phyloP scores from a whole-genome alignment of 1,139 yeast species.

The Arxiozyma slooffiae region DNA sequence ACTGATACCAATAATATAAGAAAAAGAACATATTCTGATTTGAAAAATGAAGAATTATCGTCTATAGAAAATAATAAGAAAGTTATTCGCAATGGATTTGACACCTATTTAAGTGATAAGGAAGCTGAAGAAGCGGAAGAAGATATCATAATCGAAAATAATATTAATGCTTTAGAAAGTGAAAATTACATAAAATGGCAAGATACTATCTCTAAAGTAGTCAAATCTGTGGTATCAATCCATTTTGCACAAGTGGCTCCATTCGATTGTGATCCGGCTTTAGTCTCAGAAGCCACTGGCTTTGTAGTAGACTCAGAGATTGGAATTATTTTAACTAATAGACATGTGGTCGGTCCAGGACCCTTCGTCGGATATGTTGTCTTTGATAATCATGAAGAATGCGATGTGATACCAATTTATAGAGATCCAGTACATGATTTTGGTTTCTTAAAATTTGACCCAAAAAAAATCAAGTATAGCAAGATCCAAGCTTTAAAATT shows the following conservation, averaged over 20 bases:
- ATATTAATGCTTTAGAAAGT: constrained; percentile 4
- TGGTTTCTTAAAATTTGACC: constrained; percentile 71
- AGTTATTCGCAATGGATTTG: not conserved
- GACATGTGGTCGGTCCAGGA: constrained; percentile 94
- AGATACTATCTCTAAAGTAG: constrained; percentile 69
- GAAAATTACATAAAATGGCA: constrained; percentile 51
- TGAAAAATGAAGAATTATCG: not conserved
- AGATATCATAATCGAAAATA: not conserved
- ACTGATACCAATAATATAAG: not conserved
- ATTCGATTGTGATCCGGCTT: constrained; percentile 76
- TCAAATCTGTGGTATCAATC: constrained; percentile 77
- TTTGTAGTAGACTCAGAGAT: constrained; percentile 78
- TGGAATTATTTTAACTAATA: constrained; percentile 80
- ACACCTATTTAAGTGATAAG: not conserved
- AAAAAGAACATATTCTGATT: constrained; percentile 3
- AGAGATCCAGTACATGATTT: constrained; percentile 85
- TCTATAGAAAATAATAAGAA: not conserved
- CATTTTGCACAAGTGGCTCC: constrained; percentile 81
- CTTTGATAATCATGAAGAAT: constrained; percentile 91
- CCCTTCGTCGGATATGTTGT: constrained; percentile 87
- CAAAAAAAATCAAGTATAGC: constrained; percentile 63
- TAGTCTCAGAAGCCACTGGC: constrained; percentile 88
- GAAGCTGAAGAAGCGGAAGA: constrained; percentile 2
- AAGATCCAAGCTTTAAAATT: constrained; percentile 55
- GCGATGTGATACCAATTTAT: constrained; percentile 71